Conservation (phyloP, 805 yeast genomes). For the Starmerella vaccinii region DNA sequence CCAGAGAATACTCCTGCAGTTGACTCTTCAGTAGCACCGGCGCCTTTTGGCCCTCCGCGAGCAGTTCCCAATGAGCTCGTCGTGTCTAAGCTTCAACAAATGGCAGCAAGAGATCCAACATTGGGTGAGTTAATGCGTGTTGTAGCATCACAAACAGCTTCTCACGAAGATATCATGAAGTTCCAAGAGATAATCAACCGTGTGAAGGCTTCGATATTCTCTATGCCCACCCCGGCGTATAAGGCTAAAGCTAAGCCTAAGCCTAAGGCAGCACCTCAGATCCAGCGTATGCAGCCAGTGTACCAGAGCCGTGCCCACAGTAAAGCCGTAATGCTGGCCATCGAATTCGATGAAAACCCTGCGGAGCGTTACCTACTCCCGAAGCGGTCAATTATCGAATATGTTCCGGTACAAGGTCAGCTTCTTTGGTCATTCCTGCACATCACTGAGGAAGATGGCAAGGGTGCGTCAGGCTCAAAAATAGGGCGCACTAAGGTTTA, state of each 20-base stretch:
- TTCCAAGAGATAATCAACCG: slow-evolving; percentile 73
- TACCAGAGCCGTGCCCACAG: slow-evolving; percentile 19
- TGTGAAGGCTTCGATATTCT: slow-evolving; percentile 41
- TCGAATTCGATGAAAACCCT: slow-evolving; percentile 77
- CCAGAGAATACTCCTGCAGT: not conserved
- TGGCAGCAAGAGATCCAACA: slow-evolving; percentile 64
- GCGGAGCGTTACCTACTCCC: slow-evolving; percentile 67
- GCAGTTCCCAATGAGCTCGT: slow-evolving; percentile 49
- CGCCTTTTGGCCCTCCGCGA: slow-evolving; percentile 9
- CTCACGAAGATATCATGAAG: slow-evolving; percentile 56
- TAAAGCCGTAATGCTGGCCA: slow-evolving; percentile 44
- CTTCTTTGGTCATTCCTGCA: slow-evolving; percentile 34
- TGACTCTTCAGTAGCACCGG: not conserved
- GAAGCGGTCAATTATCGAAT: slow-evolving; percentile 62
- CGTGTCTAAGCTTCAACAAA: slow-evolving; percentile 72
- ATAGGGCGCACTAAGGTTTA: slow-evolving; percentile 22
- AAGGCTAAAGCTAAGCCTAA: slow-evolving; percentile 4
- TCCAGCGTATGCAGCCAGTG: slow-evolving; percentile 5
- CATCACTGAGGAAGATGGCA: not conserved
- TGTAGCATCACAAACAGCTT: slow-evolving; percentile 77
- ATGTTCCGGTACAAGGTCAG: slow-evolving; percentile 28
- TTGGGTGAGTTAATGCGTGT: slow-evolving; percentile 65
- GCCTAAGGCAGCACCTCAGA: slow-evolving; percentile 8
- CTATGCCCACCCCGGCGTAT: slow-evolving; percentile 5
- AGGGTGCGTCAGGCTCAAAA: slow-evolving; percentile 2